These are phyloP conservation scores for Podospora anserina DNA, from an alignment of 495 filamentous ascomycete genomes.

Conservation along the genomic window DNA sequence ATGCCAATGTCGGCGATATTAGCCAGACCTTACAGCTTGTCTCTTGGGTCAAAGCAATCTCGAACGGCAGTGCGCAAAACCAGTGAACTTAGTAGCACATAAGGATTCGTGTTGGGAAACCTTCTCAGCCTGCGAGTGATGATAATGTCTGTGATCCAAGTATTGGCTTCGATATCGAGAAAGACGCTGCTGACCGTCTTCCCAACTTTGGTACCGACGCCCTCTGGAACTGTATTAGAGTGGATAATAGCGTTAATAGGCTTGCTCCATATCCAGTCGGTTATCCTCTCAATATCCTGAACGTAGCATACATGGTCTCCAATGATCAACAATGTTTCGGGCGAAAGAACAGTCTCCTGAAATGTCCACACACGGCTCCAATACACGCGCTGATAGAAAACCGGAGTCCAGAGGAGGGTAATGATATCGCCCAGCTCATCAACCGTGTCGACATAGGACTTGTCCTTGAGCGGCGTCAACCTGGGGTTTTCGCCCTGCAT, in stretches of 20 bases:
- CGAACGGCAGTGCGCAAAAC: neutral
- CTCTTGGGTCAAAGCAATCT: neutral
- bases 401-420: neutral
- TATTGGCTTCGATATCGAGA: neutral
- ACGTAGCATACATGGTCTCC: neutral
- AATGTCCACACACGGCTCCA: neutral
- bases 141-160: neutral
- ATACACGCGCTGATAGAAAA: neutral
- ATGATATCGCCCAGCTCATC: neutral
- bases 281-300: neutral
- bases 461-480: neutral
- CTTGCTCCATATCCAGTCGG: neutral
- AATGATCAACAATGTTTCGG: neutral
- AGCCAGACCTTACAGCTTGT: neutral
- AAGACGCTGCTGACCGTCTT: neutral
- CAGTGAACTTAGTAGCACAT: neutral
- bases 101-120: neutral
- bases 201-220: neutral
- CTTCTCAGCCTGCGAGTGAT: neutral
- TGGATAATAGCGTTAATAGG: neutral
- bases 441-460: neutral
- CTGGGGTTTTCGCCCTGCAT: neutral
- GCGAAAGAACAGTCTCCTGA: neutral
- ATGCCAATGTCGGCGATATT: neutral
- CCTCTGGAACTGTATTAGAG: neutral